Base-by-base conservation (phyloP, 176 grass and related monocot genomes). In the Aegilops tauschii region DNA sequence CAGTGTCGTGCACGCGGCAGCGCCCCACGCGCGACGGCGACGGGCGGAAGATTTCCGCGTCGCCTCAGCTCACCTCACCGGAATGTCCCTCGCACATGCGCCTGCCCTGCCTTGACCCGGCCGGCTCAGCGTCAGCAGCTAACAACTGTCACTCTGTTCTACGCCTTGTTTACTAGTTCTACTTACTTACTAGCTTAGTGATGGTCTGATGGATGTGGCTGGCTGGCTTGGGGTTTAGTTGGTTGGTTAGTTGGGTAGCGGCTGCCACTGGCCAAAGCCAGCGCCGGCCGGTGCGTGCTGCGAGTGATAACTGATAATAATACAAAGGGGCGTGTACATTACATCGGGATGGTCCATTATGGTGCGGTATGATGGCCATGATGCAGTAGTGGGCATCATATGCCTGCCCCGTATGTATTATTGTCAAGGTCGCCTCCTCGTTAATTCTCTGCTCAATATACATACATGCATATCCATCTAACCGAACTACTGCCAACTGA, bases 331-430 rank as follows among this genome's bases (percentile, higher is more conserved):
- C 11, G 21, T 31, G 11, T 78, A 49, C 61, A 76, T 83, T 78
- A 47, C 61, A 77, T 83, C 64, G 54, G 74, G 65, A 79, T 62
- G 73, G 73, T 61, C 17, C 73, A 65, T 56, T 16, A 82, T 68
- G 34, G 17, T 50, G 34, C 3, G 18, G 40, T 61, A 17, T 73
- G 39, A 76, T 76, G 16, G 30, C 29, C 34, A 17, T 27, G 83
- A 75, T 69, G 42, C 66, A 14, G 65, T 63, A n/a, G 35, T 79
- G 61, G 35, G 13, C 37, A 31, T 76, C 56, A 14, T 47, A 68
- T 67, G 29, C 11, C 80, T 67, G 29, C 11, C 80, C 34, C 28
- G 89, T 87, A 84, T 91, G 47, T 84, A 83, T 83, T 73, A 73
- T 35, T 32, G 6, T 58, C 20, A 21, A 59, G 56, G 31, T 50